Evolutionary conservation across 2,329 filamentous ascomycete genomes (phyloP).

Genomic region (Xylaria sp.): DNA sequence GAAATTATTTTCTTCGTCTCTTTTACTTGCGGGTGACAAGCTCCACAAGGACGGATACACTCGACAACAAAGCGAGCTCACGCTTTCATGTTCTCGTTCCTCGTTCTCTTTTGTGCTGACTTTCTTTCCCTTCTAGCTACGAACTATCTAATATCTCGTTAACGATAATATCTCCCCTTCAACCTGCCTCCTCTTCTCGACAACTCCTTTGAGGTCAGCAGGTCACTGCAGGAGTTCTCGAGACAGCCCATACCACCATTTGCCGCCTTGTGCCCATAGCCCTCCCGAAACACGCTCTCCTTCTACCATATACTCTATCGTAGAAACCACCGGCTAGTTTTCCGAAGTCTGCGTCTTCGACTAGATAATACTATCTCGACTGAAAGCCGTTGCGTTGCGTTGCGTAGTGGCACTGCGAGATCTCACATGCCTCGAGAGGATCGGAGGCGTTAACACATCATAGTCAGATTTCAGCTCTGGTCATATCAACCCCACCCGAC

Average conservation of each 20-base stretch:
- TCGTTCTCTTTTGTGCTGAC: conserved; percentile 8
- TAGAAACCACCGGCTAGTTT: conserved; percentile 1
- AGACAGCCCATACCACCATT: conserved; percentile 35
- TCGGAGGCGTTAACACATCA: conserved; percentile 1
- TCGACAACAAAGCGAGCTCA: too few relatives aligned
- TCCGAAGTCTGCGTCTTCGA: background rate
- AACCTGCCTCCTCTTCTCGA: conserved; percentile 29
- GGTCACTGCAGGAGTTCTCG: conserved; percentile 68
- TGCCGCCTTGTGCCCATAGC: conserved; percentile 24
- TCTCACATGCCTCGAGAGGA: conserved; percentile 3
- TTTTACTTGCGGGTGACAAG: conserved; percentile 6
- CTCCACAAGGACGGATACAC: background rate
- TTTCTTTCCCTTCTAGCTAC: conserved; percentile 16
- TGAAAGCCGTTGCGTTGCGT: background rate
- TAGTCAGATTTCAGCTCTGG: background rate
- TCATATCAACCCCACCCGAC: background rate
- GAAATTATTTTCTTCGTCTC: background rate
- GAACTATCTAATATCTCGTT: conserved; percentile 30
- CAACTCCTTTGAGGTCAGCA: conserved; percentile 74
- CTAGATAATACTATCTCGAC: conserved; percentile 5
- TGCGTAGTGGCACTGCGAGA: background rate
- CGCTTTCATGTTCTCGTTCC: background rate
- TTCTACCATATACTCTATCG: background rate
- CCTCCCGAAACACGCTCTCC: background rate
- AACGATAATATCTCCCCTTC: conserved; percentile 27